A percentile compares a stretch with the other conserved stretches of the same genome.
These are phyloP conservation scores for Phaeosphaeria sp. DNA, from an alignment of 2,329 filamentous ascomycete species.

Conservation along the genomic window DNA sequence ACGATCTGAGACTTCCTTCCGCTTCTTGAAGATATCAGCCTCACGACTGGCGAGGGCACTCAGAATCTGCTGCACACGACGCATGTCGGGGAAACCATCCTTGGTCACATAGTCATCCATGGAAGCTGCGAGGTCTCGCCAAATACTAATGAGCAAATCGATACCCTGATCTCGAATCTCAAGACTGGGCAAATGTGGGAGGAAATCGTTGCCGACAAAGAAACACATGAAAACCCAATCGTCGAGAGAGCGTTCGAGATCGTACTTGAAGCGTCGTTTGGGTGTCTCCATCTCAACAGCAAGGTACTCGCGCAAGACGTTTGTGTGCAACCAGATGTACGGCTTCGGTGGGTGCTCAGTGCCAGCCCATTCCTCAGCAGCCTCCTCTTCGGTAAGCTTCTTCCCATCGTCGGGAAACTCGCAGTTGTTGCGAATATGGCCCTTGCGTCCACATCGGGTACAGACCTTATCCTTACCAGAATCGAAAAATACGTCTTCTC, in stretches of 20 bases:
- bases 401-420: conserved; percentile 54
- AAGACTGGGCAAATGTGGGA: conserved; percentile 94
- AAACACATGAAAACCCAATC: conserved; percentile 99
- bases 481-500: conserved; percentile 96
- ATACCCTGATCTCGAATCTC: conserved; percentile 98
- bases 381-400: conserved; percentile 83
- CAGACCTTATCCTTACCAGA: conserved; percentile 86
- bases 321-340: conserved; percentile 98
- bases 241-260: conserved; percentile 91
- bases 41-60: conserved; percentile 90
- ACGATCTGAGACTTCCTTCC: conserved; percentile 85
- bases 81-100: conserved; percentile 89
- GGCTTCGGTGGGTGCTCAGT: conserved; percentile 71
- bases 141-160: conserved; percentile 94
- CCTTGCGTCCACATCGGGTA: conserved; percentile 88
- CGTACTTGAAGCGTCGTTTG: conserved; percentile 83
- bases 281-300: conserved; percentile 87
- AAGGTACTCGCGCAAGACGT: conserved; percentile 89
- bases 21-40: conserved; percentile 87
- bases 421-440: conserved; percentile 88
- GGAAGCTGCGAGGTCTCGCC: conserved; percentile 86
- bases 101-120: conserved; percentile 98
- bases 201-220: conserved; percentile 97
- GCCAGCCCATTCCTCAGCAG: conserved; percentile 54
- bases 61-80: conserved; percentile 85